A percentile compares a stretch with the other conserved stretches of the same genome.
Conservation (phyloP, 148 eudicot species). For the Pharnaceum exiguum region DNA sequence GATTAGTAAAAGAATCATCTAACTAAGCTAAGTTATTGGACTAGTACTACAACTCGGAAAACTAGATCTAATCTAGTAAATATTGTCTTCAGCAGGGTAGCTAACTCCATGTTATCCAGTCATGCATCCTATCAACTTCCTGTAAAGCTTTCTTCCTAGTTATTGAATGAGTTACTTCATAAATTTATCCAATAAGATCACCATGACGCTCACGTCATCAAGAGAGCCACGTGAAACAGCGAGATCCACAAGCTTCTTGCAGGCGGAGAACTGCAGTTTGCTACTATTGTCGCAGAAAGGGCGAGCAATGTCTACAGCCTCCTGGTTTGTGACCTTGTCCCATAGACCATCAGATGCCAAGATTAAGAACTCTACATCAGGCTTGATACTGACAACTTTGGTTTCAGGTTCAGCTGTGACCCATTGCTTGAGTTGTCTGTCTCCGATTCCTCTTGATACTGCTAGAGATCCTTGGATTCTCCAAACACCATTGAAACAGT, state of each 20-base stretch:
- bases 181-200: constrained; percentile 49
- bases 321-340: constrained; percentile 76
- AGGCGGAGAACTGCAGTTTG: constrained; percentile 43
- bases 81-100: too few relatives aligned
- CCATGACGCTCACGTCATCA: constrained; percentile 81
- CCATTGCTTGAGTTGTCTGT: constrained; percentile 70
- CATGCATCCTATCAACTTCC: too few relatives aligned
- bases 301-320: constrained; percentile 67
- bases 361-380: constrained; percentile 62
- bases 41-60: too few relatives aligned
- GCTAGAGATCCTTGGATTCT: constrained; percentile 83
- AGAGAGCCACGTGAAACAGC: constrained; percentile 62
- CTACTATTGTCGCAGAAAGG: constrained; percentile 29
- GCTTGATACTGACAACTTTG: constrained; percentile 28
- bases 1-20: constrained; percentile 15
- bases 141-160: too few relatives aligned
- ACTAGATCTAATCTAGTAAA: too few relatives aligned
- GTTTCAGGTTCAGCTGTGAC: constrained; percentile 79
- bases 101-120: too few relatives aligned
- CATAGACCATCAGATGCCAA: constrained; percentile 92
- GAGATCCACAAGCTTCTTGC: constrained; percentile 64
- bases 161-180: constrained; percentile 12
- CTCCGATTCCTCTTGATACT: constrained; percentile 84
- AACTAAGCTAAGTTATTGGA: not conserved
- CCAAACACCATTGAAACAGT: constrained; percentile 74